These are phyloP conservation scores for Neostapfia colusana DNA, from an alignment of 176 grass and related monocot species.

Conservation along the genomic window DNA sequence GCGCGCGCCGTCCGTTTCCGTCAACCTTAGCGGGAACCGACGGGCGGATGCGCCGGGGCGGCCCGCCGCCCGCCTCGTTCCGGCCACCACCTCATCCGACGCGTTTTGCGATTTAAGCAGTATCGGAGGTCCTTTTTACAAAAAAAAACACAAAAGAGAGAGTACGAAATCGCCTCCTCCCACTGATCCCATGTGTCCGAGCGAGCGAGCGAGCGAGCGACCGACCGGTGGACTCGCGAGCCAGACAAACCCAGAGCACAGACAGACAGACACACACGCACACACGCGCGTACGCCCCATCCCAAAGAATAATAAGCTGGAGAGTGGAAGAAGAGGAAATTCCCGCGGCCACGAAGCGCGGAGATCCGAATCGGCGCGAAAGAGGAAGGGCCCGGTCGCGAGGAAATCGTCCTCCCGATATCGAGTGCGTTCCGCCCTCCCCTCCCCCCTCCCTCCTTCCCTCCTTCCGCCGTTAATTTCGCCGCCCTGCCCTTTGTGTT, in stretches of 20 bases:
- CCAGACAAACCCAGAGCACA: constrained; percentile 37
- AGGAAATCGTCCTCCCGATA: constrained; percentile 1
- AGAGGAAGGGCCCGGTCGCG: constrained; percentile 26
- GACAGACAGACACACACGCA: constrained; percentile 14
- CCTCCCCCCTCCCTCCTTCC: not conserved
- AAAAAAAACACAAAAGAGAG: too few species aligned
- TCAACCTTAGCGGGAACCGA: not conserved
- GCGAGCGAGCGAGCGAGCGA: not conserved
- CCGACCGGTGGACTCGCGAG: constrained; percentile 38
- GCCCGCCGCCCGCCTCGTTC: too few species aligned
- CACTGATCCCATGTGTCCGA: constrained; percentile 25
- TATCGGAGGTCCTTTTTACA: not conserved
- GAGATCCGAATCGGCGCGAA: constrained; percentile 51
- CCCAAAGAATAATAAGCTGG: not conserved
- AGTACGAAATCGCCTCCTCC: constrained; percentile 24
- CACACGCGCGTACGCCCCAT: constrained; percentile 3
- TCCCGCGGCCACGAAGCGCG: constrained; percentile 33
- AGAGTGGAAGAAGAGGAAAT: not conserved
- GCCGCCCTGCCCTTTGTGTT: not conserved
- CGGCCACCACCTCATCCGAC: too few species aligned
- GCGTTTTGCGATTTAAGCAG: not conserved
- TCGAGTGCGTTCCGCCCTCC: constrained; percentile 12
- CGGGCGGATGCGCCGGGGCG: not conserved
- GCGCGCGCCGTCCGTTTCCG: not conserved
- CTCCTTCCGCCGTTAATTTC: constrained; percentile 9